A percentile compares a stretch with the other conserved stretches of the same genome.
phyloP scores from a whole-genome alignment of 1,139 yeast genomes.

The Yamadazyma blattariae region DNA sequence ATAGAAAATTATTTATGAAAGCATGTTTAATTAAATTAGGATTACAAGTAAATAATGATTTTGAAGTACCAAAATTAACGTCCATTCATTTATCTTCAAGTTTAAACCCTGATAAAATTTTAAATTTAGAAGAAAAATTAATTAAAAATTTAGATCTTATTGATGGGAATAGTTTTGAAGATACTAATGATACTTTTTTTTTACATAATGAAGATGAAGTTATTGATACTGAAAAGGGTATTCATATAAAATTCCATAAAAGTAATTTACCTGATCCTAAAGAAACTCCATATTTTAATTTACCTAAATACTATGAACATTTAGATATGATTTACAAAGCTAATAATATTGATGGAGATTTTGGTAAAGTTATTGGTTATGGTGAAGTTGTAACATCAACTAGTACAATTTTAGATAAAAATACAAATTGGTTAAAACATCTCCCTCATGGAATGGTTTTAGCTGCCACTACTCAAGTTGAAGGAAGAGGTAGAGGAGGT shows the following conservation, averaged over 20 bases:
- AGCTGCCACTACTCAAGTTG: conserved; percentile 80
- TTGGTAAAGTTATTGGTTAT: conserved; percentile 68
- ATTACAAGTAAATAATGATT: conserved; percentile 55
- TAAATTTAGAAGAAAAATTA: conserved; percentile 27
- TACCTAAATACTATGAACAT: conserved; percentile 49
- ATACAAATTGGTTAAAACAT: conserved; percentile 52
- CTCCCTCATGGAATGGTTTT: conserved; percentile 72
- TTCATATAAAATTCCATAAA: conserved; percentile 22
- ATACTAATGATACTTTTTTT: conserved; percentile 53
- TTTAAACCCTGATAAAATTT: conserved; percentile 18
- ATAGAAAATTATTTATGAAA: conserved; percentile 58
- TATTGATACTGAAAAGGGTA: conserved; percentile 18
- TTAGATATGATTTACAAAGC: conserved; percentile 30
- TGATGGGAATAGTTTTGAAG: conserved; percentile 43
- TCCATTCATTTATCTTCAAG: conserved; percentile 52
- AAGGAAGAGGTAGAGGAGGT: conserved; percentile 94
- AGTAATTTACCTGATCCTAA: conserved; percentile 39
- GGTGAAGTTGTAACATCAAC: conserved; percentile 93
- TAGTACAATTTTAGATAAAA: conserved; percentile 70
- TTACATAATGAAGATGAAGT: conserved; percentile 26
- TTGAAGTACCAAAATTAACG: conserved; percentile 63
- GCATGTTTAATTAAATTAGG: conserved; percentile 60
- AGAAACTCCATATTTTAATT: conserved; percentile 72
- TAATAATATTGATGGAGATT: conserved; percentile 24
- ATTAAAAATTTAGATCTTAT: conserved; percentile 41